Base-by-base conservation (phyloP, 176 grass and related monocot genomes). In the Carex scoparia region DNA sequence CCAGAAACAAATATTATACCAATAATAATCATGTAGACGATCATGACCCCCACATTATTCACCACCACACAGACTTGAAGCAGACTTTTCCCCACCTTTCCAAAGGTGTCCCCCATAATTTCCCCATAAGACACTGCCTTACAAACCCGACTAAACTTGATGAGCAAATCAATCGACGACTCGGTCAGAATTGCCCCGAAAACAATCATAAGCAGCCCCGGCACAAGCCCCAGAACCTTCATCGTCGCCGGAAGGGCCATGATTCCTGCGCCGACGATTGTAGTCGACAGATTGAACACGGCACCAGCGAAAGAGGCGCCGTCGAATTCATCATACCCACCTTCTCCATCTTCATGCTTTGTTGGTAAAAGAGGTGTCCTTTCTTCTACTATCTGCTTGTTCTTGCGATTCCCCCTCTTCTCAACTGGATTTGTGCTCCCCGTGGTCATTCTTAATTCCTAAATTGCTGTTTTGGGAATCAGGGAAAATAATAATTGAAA, bases 1-100 rank as follows among this genome's bases (percentile, higher is more conserved):
- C 18, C 7, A 62, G 12, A 58, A 65, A 58, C 1, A 1, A 44
- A 88, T 15, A 46, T 16, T 18, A 27, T 98, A 98, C 95, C 93
- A 62, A 98, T 98, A 80, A 98, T 95, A 49, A 98, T 98, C 95
- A 98, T 93, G 91, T 98, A 98, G 1, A 98, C 93, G 53, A 98
- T 91, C 91, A 98, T 86, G 30, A 98, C 95, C 4, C 95, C 95
- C 1, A 94, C 64, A 86, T 94, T 98, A 68, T 98, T 98, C 8
- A 95, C 74, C 37, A 95, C 88, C 27, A 98, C 91, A 89, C 95
- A 98, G 59, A 92, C 58, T 89, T 95, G 95, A 65, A 95, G 90
- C 88, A 98, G 83, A 63, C 53, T 81, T 84, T 85, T 82, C 0
- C 95, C 95, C 23, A 65, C 58, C 83, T 69, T 85, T 4, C 93